phyloP scores from a whole-genome alignment of 1,284 basidiomycete species.

The Somion occarium region DNA sequence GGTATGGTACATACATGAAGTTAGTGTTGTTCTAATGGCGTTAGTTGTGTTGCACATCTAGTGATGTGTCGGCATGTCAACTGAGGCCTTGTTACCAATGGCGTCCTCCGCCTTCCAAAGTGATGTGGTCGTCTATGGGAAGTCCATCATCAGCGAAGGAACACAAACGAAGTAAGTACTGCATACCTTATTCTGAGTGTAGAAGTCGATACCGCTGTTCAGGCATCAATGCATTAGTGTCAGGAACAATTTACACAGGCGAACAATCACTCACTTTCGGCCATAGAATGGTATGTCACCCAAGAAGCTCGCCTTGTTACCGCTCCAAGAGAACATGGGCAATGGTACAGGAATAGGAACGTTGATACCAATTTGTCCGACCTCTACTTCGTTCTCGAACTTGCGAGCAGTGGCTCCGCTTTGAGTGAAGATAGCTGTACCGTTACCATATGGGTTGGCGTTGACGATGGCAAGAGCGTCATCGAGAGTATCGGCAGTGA shows the following conservation, averaged over 20 bases:
- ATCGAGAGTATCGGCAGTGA: conserved; percentile 84
- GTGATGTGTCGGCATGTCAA: conserved; percentile 80
- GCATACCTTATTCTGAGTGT: conserved; percentile 80
- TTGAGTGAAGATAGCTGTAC: conserved; percentile 96
- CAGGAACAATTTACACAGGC: background rate
- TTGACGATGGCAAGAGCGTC: conserved; percentile 92
- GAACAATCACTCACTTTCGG: conserved; percentile 48
- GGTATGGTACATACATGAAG: no score
- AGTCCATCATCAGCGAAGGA: conserved; percentile 20
- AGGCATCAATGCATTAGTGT: conserved; percentile 2
- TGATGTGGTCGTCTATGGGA: conserved; percentile 63
- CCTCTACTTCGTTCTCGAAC: conserved; percentile 87
- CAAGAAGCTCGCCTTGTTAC: conserved; percentile 85
- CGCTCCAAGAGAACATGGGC: conserved; percentile 92
- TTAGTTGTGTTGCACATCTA: no score
- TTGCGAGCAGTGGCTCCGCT: conserved; percentile 94
- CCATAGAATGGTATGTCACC: conserved; percentile 92
- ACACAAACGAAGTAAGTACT: background rate
- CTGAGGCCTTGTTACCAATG: conserved; percentile 68
- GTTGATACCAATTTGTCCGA: conserved; percentile 94
- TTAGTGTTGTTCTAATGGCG: no score
- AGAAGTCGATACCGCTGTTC: conserved; percentile 79
- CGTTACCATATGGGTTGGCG: conserved; percentile 87
- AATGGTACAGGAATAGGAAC: conserved; percentile 89
- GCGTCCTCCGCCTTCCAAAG: conserved; percentile 84